Evolutionary conservation across 441 rosid genomes (phyloP).

Genomic region (Populus tomentosa): DNA sequence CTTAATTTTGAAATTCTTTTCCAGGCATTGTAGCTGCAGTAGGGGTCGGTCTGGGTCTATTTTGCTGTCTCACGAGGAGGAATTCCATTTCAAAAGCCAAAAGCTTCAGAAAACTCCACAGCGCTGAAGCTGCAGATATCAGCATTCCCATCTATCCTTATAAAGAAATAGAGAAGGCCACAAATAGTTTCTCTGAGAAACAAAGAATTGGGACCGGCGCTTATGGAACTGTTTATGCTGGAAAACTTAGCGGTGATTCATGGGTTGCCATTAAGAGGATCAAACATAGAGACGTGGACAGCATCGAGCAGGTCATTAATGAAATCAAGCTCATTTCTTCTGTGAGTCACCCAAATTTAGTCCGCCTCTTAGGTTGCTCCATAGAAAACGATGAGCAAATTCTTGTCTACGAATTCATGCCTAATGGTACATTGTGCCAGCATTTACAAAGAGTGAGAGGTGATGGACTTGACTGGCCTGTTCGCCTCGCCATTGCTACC

Average conservation of each 20-base stretch:
- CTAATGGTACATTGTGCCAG: constrained; percentile 80
- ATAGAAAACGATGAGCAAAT: constrained; percentile 77
- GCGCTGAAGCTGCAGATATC: constrained; percentile 50
- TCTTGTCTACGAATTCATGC: constrained; percentile 90
- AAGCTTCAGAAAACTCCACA: constrained; percentile 35
- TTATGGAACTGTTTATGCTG: constrained; percentile 81
- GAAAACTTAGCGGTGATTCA: constrained; percentile 53
- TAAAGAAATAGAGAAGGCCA: constrained; percentile 79
- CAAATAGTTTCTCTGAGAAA: constrained; percentile 58
- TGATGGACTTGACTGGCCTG: constrained; percentile 66
- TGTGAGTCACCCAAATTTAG: constrained; percentile 78
- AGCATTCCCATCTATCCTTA: constrained; percentile 64
- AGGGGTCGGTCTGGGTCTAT: constrained; percentile 31
- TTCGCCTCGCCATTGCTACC: constrained; percentile 60
- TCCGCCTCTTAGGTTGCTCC: constrained; percentile 83
- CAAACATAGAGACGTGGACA: constrained; percentile 54
- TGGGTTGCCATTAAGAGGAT: constrained; percentile 89
- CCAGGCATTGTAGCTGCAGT: constrained; percentile 49
- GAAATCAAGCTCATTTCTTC: constrained; percentile 92
- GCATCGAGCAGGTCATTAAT: constrained; percentile 67
- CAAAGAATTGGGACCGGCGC: constrained; percentile 90
- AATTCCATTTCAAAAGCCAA: constrained; percentile 31
- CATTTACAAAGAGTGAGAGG: constrained; percentile 76
- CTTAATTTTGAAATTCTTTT: neutral
- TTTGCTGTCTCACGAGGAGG: constrained; percentile 34